Conservation (phyloP, 345 rosid genomes). For the Excoecaria agallocha region DNA sequence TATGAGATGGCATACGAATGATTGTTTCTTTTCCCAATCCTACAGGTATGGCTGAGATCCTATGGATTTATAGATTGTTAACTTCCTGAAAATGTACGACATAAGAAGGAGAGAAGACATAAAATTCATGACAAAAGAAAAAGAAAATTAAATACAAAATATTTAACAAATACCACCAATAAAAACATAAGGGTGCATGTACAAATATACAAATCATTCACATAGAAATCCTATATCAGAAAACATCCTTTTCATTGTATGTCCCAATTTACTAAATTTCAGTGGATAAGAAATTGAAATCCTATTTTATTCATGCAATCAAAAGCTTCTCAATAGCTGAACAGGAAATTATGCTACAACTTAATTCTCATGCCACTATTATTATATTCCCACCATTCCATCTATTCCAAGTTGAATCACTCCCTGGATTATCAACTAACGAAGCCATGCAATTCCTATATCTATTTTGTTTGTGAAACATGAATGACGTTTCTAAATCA, state of each 20-base stretch:
- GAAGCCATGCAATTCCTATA: background rate
- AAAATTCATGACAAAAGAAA: too few relatives aligned
- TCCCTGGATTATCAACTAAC: background rate
- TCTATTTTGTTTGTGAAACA: background rate
- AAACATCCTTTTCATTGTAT: background rate
- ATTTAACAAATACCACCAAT: too few relatives aligned
- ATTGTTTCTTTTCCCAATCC: background rate
- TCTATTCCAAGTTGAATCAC: background rate
- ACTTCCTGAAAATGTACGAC: background rate
- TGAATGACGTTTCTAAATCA: background rate
- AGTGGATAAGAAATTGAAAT: background rate
- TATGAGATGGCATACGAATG: background rate
- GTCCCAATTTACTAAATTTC: background rate
- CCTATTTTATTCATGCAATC: background rate
- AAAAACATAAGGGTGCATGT: background rate
- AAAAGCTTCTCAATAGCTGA: background rate
- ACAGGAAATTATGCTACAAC: background rate
- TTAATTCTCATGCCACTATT: background rate
- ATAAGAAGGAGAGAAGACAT: too few relatives aligned
- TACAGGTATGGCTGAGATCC: too few relatives aligned
- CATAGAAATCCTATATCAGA: background rate
- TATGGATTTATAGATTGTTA: background rate
- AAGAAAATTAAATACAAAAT: too few relatives aligned
- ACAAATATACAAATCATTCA: background rate
- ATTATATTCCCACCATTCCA: background rate